These are phyloP conservation scores for Colletotrichum sp. DNA, from an alignment of 2,329 filamentous ascomycete genomes.

Conservation along the genomic window DNA sequence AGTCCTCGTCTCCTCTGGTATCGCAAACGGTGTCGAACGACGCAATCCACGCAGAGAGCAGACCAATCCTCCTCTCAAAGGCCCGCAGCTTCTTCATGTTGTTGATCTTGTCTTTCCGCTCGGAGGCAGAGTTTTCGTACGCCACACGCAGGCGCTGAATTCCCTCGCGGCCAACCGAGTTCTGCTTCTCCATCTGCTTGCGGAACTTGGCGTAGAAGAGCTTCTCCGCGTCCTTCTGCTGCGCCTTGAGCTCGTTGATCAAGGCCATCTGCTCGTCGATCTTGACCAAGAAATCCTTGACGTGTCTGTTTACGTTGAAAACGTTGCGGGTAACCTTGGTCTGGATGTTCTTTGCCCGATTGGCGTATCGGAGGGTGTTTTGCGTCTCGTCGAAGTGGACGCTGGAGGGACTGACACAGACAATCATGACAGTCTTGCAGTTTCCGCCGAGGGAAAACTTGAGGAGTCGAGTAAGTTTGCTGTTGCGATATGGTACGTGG, in stretches of 20 bases:
- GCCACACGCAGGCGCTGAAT: constrained; percentile 79
- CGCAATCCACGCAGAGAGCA: constrained; percentile 91
- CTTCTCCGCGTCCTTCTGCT: constrained; percentile 88
- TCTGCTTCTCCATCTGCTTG: constrained; percentile 87
- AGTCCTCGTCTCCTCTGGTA: constrained; percentile 68
- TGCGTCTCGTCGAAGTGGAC: constrained; percentile 98
- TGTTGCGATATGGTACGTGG: constrained; percentile 97
- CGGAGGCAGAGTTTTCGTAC: constrained; percentile 79
- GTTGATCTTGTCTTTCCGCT: constrained; percentile 79
- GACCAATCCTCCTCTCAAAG: constrained; percentile 82
- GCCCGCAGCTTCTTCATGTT: constrained; percentile 84
- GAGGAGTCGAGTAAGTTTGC: constrained; percentile 90
- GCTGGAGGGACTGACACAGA: constrained; percentile 95
- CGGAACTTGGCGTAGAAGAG: constrained; percentile 86
- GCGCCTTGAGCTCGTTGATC: constrained; percentile 93
- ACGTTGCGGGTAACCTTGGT: constrained; percentile 99
- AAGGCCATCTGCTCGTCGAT: constrained; percentile 98
- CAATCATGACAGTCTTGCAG: constrained; percentile 99
- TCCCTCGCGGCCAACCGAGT: constrained; percentile 77
- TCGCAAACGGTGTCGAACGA: constrained; percentile 88
- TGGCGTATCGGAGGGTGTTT: constrained; percentile 96
- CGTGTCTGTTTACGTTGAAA: constrained; percentile 98
- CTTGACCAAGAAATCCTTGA: constrained; percentile 99
- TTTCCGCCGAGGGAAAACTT: constrained; percentile 98
- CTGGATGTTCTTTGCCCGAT: constrained; percentile 98